Percentiles rank a stretch among this genome's conserved stretches.
These are phyloP conservation scores for Entomortierella beljakovae DNA, from an alignment of 192 early-diverging fungal species.

Conservation along the genomic window DNA sequence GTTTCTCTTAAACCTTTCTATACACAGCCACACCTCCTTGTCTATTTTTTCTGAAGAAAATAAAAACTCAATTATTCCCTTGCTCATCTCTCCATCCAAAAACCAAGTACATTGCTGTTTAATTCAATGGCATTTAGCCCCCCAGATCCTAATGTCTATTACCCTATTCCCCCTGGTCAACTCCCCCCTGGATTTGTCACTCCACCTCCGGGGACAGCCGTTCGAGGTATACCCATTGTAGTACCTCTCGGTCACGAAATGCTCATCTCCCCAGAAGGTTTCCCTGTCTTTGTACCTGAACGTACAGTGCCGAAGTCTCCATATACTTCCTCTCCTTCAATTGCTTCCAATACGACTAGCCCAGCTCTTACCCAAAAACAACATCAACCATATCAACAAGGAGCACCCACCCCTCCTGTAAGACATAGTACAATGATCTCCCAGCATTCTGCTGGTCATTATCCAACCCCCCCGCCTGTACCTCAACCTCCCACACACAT, in stretches of 20 bases:
- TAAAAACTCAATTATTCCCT: neutral
- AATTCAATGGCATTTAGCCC: slow-evolving; percentile 28
- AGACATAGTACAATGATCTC: slow-evolving; percentile 29
- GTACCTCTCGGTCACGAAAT: slow-evolving; percentile 46
- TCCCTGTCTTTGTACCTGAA: slow-evolving; percentile 51
- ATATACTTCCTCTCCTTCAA: slow-evolving; percentile 9
- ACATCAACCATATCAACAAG: slow-evolving; percentile 7
- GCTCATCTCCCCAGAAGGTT: slow-evolving; percentile 54
- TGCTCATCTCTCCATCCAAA: neutral
- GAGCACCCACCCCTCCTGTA: slow-evolving; percentile 19
- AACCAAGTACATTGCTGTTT: neutral
- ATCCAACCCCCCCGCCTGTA: slow-evolving; percentile 10
- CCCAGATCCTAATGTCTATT: slow-evolving; percentile 43
- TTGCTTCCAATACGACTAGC: slow-evolving; percentile 2
- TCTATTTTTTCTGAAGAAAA: neutral
- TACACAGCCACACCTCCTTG: slow-evolving; percentile 1
- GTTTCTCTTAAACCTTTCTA: neutral
- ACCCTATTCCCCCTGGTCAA: slow-evolving; percentile 44
- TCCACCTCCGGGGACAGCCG: slow-evolving; percentile 42
- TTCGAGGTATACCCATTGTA: slow-evolving; percentile 50
- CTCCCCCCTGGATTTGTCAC: slow-evolving; percentile 45
- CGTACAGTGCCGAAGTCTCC: slow-evolving; percentile 10
- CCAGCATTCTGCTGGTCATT: slow-evolving; percentile 12
- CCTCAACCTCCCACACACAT: slow-evolving; percentile 2
- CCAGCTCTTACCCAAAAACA: slow-evolving; percentile 20